phyloP scores from a whole-genome alignment of 768 basidiomycete species.

The Lactarius hatsudake region DNA sequence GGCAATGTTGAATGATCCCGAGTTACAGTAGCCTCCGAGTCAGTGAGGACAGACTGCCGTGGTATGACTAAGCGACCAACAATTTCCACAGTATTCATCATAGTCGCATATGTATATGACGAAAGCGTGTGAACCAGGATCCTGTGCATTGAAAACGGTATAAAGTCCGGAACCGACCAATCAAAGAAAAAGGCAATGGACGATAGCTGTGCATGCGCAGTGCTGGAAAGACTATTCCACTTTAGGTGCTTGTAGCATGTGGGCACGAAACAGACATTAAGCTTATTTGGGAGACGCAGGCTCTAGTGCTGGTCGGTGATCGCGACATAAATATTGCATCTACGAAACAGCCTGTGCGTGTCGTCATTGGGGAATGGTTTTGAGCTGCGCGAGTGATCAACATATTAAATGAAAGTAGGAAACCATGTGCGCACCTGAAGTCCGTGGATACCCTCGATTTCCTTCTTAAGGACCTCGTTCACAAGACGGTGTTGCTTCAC shows the following conservation, averaged over 20 bases:
- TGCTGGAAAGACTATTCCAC: neutral
- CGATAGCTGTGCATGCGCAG: neutral
- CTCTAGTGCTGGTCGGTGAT: neutral
- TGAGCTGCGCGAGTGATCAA: conserved; percentile 14
- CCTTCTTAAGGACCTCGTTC: conserved; percentile 79
- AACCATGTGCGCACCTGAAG: conserved; percentile 63
- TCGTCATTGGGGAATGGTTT: conserved; percentile 18
- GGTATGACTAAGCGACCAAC: neutral
- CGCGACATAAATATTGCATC: conserved; percentile 2
- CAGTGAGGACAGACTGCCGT: neutral
- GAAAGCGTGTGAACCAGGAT: neutral
- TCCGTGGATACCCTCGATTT: conserved; percentile 90
- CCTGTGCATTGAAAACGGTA: neutral
- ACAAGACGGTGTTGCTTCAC: conserved; percentile 95
- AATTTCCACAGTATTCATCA: neutral
- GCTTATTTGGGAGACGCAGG: conserved; percentile 3
- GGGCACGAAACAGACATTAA: conserved; percentile 1
- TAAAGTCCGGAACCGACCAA: neutral
- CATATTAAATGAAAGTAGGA: neutral
- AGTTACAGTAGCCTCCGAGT: neutral
- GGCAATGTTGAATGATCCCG: neutral
- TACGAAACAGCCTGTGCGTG: conserved; percentile 4
- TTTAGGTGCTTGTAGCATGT: conserved; percentile 1
- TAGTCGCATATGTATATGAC: neutral
- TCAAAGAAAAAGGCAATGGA: neutral